Base-by-base conservation (phyloP, 108 stramenopile species). In the Skeletonema potamos region DNA sequence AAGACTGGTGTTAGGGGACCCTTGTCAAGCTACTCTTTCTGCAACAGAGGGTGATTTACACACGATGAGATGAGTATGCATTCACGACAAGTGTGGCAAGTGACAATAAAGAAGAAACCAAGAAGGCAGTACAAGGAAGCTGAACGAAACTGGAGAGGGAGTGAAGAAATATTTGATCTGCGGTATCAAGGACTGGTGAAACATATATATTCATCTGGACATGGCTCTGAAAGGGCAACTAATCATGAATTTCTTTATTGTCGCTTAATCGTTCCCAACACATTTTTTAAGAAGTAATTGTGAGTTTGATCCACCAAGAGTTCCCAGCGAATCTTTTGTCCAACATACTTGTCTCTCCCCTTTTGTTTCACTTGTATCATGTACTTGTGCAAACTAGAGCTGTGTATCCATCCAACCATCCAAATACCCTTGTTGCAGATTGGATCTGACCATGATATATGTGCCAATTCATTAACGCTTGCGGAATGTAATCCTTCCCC, bases 401-500 rank as follows among this genome's bases (percentile, higher is more conserved):
- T 17, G n/a, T 46, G 6, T 18, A 46, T 24, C 48, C 22, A 7
- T 4, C 22, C 1, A 22, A 51, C 9, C 5, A 24, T n/a, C 20
- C n/a, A n/a, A n/a, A n/a, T n/a, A n/a, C 4, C 22, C 48, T 17
- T 22, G 48, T 9, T 51, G 48, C 48, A 51, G 48, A 51, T 51
- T 51, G 22, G 48, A 22, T 22, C 48, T 22, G 20, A 51, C 48
- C 18, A 18, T 46, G 39, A 41, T 41, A 3, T 9, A 12, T 6
- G 3, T n/a, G 39, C 2, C 15, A 41, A 41, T 26, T n/a, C 20
- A 27, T 66, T 89, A 92, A 66, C 95, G 88, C 62, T 90, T 87
- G 60, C 96, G 85, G 78, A 92, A 97, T 11, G 94, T 93, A 67
- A 97, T 97, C 55, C 96, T 76, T 28, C 96, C 96, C n/a, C 94